These are phyloP conservation scores for Zea luxurians DNA, from an alignment of 176 grass and related monocot species.

Conservation along the genomic window DNA sequence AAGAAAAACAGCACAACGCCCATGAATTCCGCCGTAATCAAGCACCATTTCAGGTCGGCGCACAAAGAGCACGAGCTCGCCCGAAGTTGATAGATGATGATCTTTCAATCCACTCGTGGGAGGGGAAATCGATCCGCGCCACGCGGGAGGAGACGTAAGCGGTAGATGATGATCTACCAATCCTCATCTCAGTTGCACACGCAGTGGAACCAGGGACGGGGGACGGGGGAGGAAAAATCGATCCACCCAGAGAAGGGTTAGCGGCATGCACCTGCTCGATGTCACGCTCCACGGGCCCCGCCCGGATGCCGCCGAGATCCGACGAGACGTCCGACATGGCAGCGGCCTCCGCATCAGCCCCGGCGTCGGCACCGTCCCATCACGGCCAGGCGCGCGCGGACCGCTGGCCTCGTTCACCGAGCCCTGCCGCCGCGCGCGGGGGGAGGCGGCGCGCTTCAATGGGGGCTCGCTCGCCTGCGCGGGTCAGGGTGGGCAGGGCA, in stretches of 20 bases:
- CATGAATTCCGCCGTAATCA: constrained; percentile 5
- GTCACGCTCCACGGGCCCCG: constrained; percentile 86
- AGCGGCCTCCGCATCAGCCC: constrained; percentile 45
- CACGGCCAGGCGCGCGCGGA: not conserved
- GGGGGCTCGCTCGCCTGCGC: constrained; percentile 6
- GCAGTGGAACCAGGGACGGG: not conserved
- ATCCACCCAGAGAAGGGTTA: not conserved
- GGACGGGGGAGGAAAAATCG: not conserved
- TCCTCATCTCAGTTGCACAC: not conserved
- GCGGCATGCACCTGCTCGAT: constrained; percentile 70
- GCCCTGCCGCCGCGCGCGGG: not conserved
- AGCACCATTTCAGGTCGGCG: not conserved
- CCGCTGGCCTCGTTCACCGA: not conserved
- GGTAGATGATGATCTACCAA: too few species aligned
- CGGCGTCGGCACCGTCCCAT: constrained; percentile 25
- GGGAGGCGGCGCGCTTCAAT: constrained; percentile 29
- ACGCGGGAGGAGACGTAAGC: too few species aligned
- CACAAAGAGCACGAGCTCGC: not conserved
- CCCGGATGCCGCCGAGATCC: constrained; percentile 61
- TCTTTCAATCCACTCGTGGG: not conserved
- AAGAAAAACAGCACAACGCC: not conserved
- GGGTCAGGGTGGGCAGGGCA: not conserved
- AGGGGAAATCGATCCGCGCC: not conserved
- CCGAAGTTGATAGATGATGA: not conserved
- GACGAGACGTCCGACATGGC: constrained; percentile 72